Conservation (phyloP, 1,284 basidiomycete species). For the Microbotryum saponariae region DNA sequence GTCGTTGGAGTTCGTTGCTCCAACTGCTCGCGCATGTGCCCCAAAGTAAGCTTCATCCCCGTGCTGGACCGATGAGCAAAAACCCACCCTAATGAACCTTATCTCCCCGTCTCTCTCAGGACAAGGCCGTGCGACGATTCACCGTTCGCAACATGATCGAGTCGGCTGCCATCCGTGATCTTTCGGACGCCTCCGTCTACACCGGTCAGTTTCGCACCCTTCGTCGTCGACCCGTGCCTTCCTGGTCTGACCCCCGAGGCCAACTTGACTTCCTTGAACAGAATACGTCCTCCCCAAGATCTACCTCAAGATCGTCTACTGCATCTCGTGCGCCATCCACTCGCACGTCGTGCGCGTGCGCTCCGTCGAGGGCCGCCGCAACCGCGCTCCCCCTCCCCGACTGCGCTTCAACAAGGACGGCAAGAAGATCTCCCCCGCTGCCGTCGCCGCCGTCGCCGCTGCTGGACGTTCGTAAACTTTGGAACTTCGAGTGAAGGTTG, state of each 20-base stretch:
- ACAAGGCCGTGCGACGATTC: constrained; percentile 99
- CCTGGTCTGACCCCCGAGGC: too few relatives aligned
- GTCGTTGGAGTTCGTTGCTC: constrained; percentile 90
- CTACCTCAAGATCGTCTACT: constrained; percentile 99
- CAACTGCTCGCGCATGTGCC: constrained; percentile 60
- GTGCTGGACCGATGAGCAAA: background rate
- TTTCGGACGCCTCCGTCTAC: constrained; percentile 94
- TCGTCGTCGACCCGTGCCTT: too few relatives aligned
- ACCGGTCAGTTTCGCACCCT: constrained; percentile 53
- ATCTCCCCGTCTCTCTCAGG: constrained; percentile 44
- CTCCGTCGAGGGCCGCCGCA: constrained; percentile 78
- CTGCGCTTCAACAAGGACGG: constrained; percentile 85
- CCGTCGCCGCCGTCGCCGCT: constrained; percentile 20
- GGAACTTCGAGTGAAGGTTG: too few relatives aligned
- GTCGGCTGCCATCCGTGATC: constrained; percentile 93
- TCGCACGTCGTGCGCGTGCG: constrained; percentile 97
- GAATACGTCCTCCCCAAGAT: constrained; percentile 97
- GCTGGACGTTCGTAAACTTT: constrained; percentile 14
- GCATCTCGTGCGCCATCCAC: constrained; percentile 98
- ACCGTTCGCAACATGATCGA: constrained; percentile 99
- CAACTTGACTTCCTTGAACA: constrained; percentile 37
- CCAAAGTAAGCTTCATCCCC: constrained; percentile 55
- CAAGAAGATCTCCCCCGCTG: constrained; percentile 36
- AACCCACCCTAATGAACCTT: background rate
- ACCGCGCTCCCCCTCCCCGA: constrained; percentile 91